Evolutionary conservation across 768 basidiomycete species (phyloP).

Genomic region (Calocybe indica): DNA sequence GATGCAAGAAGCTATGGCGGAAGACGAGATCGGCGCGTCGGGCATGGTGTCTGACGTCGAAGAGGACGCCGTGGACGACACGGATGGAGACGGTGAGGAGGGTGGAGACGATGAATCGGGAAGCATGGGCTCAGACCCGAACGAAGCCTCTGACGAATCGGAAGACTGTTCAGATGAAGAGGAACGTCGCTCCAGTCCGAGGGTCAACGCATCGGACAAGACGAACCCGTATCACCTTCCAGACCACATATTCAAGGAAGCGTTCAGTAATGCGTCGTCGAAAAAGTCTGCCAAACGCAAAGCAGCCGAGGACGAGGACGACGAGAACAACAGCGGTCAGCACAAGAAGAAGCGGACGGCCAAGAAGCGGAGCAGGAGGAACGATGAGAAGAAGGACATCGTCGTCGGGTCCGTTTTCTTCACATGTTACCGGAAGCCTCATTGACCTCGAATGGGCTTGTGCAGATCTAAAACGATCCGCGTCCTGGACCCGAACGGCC

Average conservation of each 20-base stretch:
- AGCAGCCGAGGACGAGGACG: slow-evolving; percentile 14
- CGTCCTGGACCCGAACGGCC: too few relatives aligned
- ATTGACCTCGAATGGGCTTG: too few relatives aligned
- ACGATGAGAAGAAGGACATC: slow-evolving; percentile 37
- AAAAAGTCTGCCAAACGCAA: slow-evolving; percentile 16
- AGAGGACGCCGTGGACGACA: slow-evolving; percentile 10
- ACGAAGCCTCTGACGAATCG: slow-evolving; percentile 12
- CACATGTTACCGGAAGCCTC: too few relatives aligned
- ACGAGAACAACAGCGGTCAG: slow-evolving; percentile 23
- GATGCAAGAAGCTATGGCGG: slow-evolving; percentile 14
- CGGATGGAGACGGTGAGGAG: slow-evolving; percentile 16
- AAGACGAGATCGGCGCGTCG: slow-evolving; percentile 7
- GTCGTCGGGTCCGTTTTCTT: slow-evolving; percentile 42
- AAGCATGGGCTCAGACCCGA: neutral
- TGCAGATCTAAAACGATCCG: too few relatives aligned
- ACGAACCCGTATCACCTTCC: slow-evolving; percentile 48
- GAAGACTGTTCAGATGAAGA: slow-evolving; percentile 15
- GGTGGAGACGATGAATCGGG: slow-evolving; percentile 12
- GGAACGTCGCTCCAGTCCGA: slow-evolving; percentile 13
- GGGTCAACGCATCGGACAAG: neutral
- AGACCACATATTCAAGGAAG: slow-evolving; percentile 58
- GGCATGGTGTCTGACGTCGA: neutral
- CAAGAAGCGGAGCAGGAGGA: neutral
- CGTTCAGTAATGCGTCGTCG: slow-evolving; percentile 29
- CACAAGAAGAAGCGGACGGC: slow-evolving; percentile 6